Percentiles rank a stretch among this genome's conserved stretches.
Conservation (phyloP, 148 eudicot species). For the Silene conica region DNA sequence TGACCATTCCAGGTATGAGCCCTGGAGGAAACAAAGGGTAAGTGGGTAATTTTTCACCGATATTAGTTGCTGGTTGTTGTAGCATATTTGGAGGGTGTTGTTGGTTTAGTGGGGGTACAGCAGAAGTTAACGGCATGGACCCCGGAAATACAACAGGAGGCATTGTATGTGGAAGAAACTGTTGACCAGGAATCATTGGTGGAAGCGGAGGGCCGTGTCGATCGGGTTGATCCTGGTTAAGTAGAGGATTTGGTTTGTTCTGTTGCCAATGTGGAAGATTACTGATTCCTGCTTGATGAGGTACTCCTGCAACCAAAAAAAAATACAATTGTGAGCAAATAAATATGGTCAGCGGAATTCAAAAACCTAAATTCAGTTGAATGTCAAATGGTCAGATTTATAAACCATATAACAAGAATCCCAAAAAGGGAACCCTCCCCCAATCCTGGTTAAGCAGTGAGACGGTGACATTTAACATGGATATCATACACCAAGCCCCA, state of each 20-base stretch:
- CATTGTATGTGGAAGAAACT: conserved; percentile 44
- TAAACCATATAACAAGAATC: neutral
- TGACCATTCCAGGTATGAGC: conserved; percentile 93
- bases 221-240: conserved; percentile 51
- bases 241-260: conserved; percentile 41
- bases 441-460: no score
- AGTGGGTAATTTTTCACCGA: conserved; percentile 65
- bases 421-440: neutral
- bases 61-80: conserved; percentile 32
- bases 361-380: neutral
- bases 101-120: conserved; percentile 47
- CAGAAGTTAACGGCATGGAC: conserved; percentile 41
- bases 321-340: neutral
- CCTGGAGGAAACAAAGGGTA: conserved; percentile 97
- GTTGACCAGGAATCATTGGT: conserved; percentile 46
- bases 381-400: no score
- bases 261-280: conserved; percentile 60
- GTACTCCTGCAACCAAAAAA: conserved; percentile 34
- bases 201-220: conserved; percentile 42
- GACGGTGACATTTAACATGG: no score
- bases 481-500: neutral
- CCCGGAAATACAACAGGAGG: conserved; percentile 45
- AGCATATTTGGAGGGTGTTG: conserved; percentile 33
- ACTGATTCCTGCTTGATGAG: conserved; percentile 40
- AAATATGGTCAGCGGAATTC: neutral